These are phyloP conservation scores for Sporisorium exsertum DNA, from an alignment of 1,284 basidiomycete species.

Conservation along the genomic window DNA sequence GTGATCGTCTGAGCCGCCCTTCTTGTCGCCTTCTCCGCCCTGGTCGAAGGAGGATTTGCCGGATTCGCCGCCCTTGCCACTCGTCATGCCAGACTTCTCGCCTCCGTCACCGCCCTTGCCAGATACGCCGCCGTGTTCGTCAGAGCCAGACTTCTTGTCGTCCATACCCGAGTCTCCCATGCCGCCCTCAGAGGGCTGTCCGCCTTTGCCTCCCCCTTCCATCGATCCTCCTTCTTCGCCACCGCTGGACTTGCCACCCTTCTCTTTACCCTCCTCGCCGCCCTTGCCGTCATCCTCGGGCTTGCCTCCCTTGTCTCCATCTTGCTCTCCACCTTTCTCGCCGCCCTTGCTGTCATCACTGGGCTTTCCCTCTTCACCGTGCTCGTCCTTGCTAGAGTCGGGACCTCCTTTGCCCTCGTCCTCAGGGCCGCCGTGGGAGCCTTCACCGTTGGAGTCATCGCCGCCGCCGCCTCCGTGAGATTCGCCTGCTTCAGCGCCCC, in stretches of 20 bases:
- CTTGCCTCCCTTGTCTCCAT: no score
- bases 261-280: not conserved
- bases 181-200: no score
- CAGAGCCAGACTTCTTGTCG: no score
- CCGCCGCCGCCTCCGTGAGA: slow-evolving; percentile 2
- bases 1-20: not conserved
- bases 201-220: not conserved
- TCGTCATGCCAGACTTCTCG: no score
- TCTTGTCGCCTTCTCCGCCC: not conserved
- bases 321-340: not conserved
- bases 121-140: not conserved
- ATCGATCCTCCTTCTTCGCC: not conserved
- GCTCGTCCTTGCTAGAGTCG: not conserved
- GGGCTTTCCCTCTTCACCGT: slow-evolving; percentile 2
- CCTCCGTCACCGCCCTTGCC: not conserved
- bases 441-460: no score
- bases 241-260: slow-evolving; percentile 3
- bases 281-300: not conserved
- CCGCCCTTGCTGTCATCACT: slow-evolving; percentile 10
- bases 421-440: no score
- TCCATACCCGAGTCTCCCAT: no score
- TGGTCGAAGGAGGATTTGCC: not conserved
- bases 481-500: slow-evolving; percentile 8
- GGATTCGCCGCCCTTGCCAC: no score
- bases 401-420: not conserved